Percentiles rank a stretch among this genome's conserved stretches.
Conservation (phyloP, 305 asterid species). For the Plantago coronopus region DNA sequence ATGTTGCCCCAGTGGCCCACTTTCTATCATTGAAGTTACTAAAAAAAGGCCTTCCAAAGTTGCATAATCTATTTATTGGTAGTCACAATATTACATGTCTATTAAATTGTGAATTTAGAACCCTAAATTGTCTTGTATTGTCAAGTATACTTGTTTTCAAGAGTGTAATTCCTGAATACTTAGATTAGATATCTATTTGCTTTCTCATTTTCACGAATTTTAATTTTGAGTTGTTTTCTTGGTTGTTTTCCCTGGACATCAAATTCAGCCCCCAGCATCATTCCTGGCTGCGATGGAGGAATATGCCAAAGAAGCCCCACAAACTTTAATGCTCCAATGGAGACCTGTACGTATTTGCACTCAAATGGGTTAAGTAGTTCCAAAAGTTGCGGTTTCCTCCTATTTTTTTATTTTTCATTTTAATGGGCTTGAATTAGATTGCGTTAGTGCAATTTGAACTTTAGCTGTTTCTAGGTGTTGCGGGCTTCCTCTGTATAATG, state of each 20-base stretch:
- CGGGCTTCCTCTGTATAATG: too few species aligned
- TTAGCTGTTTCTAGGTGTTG: too few species aligned
- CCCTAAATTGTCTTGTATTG: too few species aligned
- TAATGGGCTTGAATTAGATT: background rate
- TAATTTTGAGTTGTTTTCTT: constrained; percentile 1
- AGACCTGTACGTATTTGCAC: constrained; percentile 39
- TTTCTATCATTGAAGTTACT: too few species aligned
- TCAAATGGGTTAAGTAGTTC: constrained; percentile 1
- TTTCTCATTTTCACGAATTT: background rate
- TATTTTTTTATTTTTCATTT: background rate
- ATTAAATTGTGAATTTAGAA: too few species aligned
- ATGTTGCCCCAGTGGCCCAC: too few species aligned
- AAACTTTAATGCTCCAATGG: constrained; percentile 55
- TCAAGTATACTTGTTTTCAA: background rate
- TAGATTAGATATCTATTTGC: background rate
- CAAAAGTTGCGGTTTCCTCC: constrained; percentile 1
- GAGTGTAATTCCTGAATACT: background rate
- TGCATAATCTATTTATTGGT: too few species aligned
- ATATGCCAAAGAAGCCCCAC: constrained; percentile 61
- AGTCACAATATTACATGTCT: too few species aligned
- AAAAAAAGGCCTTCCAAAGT: too few species aligned
- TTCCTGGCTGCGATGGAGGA: constrained; percentile 72
- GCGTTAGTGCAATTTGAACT: too few species aligned
- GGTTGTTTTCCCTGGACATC: constrained; percentile 18
- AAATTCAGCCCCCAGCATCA: constrained; percentile 55